Base-by-base conservation (phyloP, 371 early-diverging fungal species). In the Batrachochytrium dendrobatidis region DNA sequence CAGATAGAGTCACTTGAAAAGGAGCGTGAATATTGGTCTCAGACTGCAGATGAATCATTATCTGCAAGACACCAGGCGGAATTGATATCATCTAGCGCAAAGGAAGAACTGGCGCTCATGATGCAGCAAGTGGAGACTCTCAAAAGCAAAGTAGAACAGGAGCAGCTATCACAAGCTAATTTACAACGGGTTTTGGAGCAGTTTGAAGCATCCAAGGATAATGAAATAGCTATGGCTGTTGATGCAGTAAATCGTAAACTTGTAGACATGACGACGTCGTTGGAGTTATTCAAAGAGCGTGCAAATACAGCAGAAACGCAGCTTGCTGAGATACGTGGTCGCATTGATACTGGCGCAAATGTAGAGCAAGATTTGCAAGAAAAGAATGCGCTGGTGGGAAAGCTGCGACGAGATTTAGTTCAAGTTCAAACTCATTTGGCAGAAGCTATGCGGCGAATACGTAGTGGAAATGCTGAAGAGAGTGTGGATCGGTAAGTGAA, bases 181-280 rank as follows among this genome's bases (percentile, higher is more conserved):
- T 71, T 94, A 53, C 94, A 91, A 61, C 66, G 79, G 31, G 94
- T 92, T 5, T 69, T 94, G 49, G 89, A 89, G 70, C 86, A 86
- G 63, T 90, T 94, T 66, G 92, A 94, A 70, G 83, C 84, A 68
- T 79, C 83, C 32, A 83, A 86, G 61, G 85, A 88, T 52, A 74
- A 86, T 0, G 90, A 92, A 58, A 82, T 91, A 34, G 86, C 85
- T 48, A 75, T 83, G 55, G 89, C 89, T 0, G 77, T 91, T 0
- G 89, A 86, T 43, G 79, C 75, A 32, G 77, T 91, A 29, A 73
- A 80, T 48, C 62, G 77, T 15, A 81, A 87, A 46, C 66, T 86
- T 18, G 73, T 73, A 12, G 63, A 71, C 0, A 72, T 83, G 2
- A 78, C 71, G 10, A 71, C 68, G 15, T 68, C 83, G 15, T 67